phyloP scores from a whole-genome alignment of 148 eudicot genomes.

The Linanthus parryae region DNA sequence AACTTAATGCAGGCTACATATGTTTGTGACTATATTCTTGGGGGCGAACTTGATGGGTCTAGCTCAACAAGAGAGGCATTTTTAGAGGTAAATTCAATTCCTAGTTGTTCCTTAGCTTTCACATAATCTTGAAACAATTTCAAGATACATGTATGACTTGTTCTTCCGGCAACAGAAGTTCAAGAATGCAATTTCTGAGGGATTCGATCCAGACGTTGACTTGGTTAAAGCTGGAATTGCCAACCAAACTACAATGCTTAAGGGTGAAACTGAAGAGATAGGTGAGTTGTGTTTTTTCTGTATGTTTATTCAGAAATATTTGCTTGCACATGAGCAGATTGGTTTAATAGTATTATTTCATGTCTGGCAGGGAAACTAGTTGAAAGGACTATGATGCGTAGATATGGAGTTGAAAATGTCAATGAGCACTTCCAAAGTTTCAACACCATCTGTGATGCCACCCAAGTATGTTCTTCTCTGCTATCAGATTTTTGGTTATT shows the following conservation, averaged over 20 bases:
- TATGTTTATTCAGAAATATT: not conserved
- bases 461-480: slow-evolving; percentile 18
- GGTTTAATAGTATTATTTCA: slow-evolving; percentile 1
- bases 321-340: not conserved
- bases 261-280: slow-evolving; percentile 99
- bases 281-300: slow-evolving; percentile 39
- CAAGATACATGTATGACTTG: not conserved
- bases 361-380: slow-evolving; percentile 58
- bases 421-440: slow-evolving; percentile 82
- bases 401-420: slow-evolving; percentile 73
- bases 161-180: slow-evolving; percentile 91
- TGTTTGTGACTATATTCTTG: slow-evolving; percentile 93
- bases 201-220: slow-evolving; percentile 94
- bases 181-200: slow-evolving; percentile 73
- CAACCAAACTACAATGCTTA: slow-evolving; percentile 98
- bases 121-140: not conserved
- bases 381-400: slow-evolving; percentile 89
- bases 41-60: slow-evolving; percentile 95
- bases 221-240: slow-evolving; percentile 86
- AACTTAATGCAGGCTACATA: slow-evolving; percentile 58
- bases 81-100: slow-evolving; percentile 47
- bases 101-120: not conserved
- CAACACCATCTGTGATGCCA: slow-evolving; percentile 97
- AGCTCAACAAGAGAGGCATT: slow-evolving; percentile 94
- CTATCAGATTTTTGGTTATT: too few relatives aligned